phyloP scores from a whole-genome alignment of 129 eudicot species.

The carrot (Daucus carota) region DNA sequence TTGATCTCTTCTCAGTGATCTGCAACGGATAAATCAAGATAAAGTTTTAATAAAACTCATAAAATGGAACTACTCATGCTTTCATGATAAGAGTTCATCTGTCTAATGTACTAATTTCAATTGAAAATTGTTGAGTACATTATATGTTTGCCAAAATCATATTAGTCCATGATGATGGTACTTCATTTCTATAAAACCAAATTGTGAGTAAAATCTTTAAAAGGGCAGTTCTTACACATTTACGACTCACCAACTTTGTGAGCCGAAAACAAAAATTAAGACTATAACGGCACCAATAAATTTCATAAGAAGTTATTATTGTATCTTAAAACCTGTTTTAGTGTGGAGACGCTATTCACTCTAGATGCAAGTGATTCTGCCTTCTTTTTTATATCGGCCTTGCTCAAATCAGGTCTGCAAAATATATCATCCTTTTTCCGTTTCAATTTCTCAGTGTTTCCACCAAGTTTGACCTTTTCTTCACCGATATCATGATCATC shows the following conservation, averaged over 20 bases:
- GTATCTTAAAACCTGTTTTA: conserved; percentile 51
- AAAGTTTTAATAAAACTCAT: background rate
- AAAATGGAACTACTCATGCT: background rate
- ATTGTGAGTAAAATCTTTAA: too few species aligned
- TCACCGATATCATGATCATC: conserved; percentile 30
- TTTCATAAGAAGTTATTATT: background rate
- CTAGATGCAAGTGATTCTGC: conserved; percentile 39
- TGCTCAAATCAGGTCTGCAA: conserved; percentile 40
- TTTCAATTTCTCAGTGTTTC: conserved; percentile 23
- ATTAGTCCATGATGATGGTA: background rate
- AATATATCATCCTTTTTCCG: conserved; percentile 43
- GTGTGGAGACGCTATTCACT: conserved; percentile 27
- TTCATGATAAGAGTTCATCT: background rate
- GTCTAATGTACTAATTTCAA: background rate
- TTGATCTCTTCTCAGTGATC: conserved; percentile 60
- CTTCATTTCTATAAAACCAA: background rate
- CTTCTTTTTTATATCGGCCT: conserved; percentile 47
- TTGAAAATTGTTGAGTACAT: background rate
- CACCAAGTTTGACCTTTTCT: conserved; percentile 26
- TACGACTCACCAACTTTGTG: background rate
- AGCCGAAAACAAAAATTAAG: background rate
- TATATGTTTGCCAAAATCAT: background rate
- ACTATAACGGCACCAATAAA: background rate
- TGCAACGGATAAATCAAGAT: conserved; percentile 21
- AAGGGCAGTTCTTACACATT: background rate